Percentiles rank a stretch among this genome's conserved stretches.
Evolutionary conservation across 2,329 filamentous ascomycete genomes (phyloP).

Genomic region (Ophiostoma sp.): DNA sequence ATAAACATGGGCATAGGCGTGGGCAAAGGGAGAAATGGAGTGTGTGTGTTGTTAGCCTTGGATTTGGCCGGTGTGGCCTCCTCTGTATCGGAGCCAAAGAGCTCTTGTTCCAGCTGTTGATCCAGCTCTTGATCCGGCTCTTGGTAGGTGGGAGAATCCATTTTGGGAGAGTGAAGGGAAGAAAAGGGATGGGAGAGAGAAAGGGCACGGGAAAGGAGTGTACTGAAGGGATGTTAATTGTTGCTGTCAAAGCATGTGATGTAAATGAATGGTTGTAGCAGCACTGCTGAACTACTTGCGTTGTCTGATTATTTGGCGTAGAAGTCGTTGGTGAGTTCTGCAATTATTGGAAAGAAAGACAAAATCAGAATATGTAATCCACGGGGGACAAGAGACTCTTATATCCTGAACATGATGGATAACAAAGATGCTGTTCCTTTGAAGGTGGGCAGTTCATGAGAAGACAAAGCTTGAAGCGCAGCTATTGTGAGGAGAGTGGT

Average conservation of each 20-base stretch:
- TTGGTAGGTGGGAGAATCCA: not conserved
- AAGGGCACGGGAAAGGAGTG: not conserved
- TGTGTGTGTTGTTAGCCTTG: not conserved
- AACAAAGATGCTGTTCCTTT: not conserved
- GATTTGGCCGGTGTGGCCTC: not conserved
- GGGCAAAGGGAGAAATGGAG: not conserved
- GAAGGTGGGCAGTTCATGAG: not conserved
- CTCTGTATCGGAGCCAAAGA: not conserved
- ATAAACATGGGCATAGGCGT: not conserved
- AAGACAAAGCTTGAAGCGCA: not conserved
- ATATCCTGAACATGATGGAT: slow-evolving; percentile 13
- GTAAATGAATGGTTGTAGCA: slow-evolving; percentile 17
- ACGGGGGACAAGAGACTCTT: not conserved
- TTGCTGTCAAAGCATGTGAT: not conserved
- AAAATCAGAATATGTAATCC: not conserved
- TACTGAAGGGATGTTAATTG: not conserved
- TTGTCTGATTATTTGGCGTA: not conserved
- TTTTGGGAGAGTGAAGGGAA: not conserved
- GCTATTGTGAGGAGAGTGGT: not conserved
- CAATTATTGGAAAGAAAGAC: not conserved
- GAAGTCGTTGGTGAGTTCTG: not conserved
- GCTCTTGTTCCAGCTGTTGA: not conserved
- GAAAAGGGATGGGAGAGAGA: not conserved
- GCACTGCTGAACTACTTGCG: slow-evolving; percentile 28
- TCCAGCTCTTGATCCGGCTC: not conserved